Percentiles rank a stretch among this genome's conserved stretches.
These are phyloP conservation scores for Fusarium drepaniforme DNA, from an alignment of 2,329 filamentous ascomycete genomes.

Conservation along the genomic window DNA sequence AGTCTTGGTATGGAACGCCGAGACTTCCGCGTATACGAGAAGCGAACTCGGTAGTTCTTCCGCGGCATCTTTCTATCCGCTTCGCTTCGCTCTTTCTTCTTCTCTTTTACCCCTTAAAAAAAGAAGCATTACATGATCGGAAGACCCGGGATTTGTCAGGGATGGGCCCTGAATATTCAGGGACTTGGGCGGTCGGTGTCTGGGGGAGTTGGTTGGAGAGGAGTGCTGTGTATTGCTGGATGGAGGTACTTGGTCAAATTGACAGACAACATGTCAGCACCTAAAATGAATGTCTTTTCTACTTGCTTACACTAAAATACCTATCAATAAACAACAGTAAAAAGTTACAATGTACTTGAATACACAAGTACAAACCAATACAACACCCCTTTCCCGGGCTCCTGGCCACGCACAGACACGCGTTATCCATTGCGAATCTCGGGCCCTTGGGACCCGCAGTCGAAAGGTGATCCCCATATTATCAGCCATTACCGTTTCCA, in stretches of 20 bases:
- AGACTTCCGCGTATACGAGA: not conserved
- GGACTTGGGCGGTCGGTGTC: not conserved
- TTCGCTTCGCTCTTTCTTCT: not conserved
- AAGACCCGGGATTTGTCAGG: not conserved
- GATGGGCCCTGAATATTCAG: not conserved
- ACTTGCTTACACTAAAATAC: not conserved
- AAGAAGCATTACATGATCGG: not conserved
- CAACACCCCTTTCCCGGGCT: not conserved
- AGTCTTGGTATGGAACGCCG: not conserved
- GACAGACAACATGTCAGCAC: not conserved
- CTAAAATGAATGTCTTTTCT: not conserved
- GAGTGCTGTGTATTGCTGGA: not conserved
- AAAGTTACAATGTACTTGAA: not conserved
- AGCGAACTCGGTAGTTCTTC: not conserved
- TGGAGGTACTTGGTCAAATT: not conserved
- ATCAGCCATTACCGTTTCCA: slow-evolving; percentile 1
- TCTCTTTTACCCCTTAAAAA: not conserved
- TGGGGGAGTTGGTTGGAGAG: not conserved
- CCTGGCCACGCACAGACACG: slow-evolving; percentile 1
- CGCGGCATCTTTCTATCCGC: not conserved
- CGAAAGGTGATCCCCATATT: slow-evolving; percentile 4
- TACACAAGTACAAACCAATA: not conserved
- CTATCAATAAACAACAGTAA: not conserved
- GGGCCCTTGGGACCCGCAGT: not conserved
- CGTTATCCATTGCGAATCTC: not conserved